Conservation (phyloP, 352 stramenopile species). For the Phytophthora constricta region DNA sequence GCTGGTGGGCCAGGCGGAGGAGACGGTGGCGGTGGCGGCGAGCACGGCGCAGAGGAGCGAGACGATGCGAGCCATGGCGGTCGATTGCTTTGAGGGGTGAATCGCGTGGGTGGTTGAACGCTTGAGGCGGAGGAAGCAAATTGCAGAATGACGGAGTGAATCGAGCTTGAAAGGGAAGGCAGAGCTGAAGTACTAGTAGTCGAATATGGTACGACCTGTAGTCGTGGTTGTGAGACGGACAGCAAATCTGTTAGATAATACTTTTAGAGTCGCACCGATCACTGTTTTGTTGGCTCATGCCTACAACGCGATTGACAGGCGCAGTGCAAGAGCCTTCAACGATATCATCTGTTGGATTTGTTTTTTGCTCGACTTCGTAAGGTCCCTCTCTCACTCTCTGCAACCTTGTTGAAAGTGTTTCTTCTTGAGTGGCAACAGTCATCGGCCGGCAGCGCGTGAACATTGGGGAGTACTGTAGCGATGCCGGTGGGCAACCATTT, state of each 20-base stretch:
- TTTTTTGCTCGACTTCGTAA: neutral
- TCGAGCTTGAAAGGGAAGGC: too few relatives aligned
- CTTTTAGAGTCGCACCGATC: neutral
- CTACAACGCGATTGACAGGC: neutral
- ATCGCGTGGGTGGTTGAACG: neutral
- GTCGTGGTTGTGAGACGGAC: too few relatives aligned
- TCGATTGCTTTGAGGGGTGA: neutral
- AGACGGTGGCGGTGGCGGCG: slow-evolving; percentile 18
- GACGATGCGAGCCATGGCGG: slow-evolving; percentile 15
- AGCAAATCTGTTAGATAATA: neutral
- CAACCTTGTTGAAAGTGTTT: too few relatives aligned
- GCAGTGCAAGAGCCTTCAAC: neutral
- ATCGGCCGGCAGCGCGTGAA: too few relatives aligned
- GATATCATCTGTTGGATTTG: neutral
- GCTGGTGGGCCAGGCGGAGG: slow-evolving; percentile 28
- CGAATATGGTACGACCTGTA: too few relatives aligned
- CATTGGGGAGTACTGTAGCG: too few relatives aligned
- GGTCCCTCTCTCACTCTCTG: too few relatives aligned
- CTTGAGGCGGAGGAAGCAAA: slow-evolving; percentile 26
- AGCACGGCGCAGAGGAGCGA: slow-evolving; percentile 19
- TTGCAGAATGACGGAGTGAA: slow-evolving; percentile 25
- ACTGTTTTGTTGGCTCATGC: too few relatives aligned
- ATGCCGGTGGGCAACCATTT: too few relatives aligned
- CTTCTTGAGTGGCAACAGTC: too few relatives aligned
- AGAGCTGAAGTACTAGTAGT: neutral